Base-by-base conservation (phyloP, 2,329 filamentous ascomycete genomes). In the Coniochaeta sp. region DNA sequence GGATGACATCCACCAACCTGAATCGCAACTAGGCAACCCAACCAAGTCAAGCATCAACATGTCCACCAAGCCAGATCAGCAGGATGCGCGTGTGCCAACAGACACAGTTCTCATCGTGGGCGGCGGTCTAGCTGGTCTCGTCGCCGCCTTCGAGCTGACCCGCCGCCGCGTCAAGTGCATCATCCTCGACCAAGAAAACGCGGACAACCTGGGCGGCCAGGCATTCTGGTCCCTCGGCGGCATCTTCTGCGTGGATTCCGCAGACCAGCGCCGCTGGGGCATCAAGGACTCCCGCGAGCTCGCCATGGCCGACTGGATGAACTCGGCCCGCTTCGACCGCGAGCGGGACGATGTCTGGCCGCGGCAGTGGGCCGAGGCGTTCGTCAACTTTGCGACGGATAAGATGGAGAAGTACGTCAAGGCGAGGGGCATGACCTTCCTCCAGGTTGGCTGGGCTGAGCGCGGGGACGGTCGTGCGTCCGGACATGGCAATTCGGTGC, bases 151-250 rank as follows among this genome's bases (percentile, higher is more conserved):
- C 64, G 83, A 86, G 71, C 77, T 86, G 7, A 73, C 78, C 16
- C 73, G 77, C 66, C 79, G 76, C 61, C 72, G 76, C 58, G 72
- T 85, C n/a, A 77, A 76, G 2, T 75, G 75, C 38, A 61, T 85
- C 57, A 70, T 86, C 47, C 58, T 87, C 58, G 84, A 87, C 70
- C 84, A 87, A 67, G 84, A 87, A 67, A 81, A 80, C 61, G 76
- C 74, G 33, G 70, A 76, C 62, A 85, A 77, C 65, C 74, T 87
- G 11, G 84, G 84, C 61, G 84, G 84, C 2, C 84, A 87, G 69
- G 84, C 84, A 7, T 86, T 86, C 68, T 87, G 83, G 82, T 87
- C 84, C 3, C 77, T 87, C 1, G 84, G 84, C 36, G 84, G 84
- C 38, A 68, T 87, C 28, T 87, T 87, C 72, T 76, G 80, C 70